Evolutionary conservation across 2,329 filamentous ascomycete genomes (phyloP), one percentile per base, ranked within the genome.

Genomic region (Fusarium sarcochroum): DNA sequence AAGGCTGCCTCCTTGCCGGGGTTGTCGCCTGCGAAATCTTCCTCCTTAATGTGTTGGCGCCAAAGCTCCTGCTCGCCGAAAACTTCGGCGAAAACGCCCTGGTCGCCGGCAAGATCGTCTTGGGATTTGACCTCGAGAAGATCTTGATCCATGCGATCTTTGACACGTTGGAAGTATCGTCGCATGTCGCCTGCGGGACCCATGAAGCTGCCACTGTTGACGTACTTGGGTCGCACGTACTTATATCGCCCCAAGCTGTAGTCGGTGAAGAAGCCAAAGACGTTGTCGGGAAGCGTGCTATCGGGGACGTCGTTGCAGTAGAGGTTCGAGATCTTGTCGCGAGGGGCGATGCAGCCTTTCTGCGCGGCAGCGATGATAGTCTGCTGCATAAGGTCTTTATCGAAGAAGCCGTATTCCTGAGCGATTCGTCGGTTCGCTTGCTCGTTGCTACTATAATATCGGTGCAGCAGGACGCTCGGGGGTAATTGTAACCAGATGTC

Each of bases 401-500:
- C 58, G 20, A 73, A 67, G 45, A 66, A 66, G 2, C 66, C 68
- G 10, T 72, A 58, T n/a, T 71, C 63, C 18, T 66, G 27, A 2
- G 49, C 53, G 10, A 74, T 58, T 14, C 67, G 62, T 27, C 58
- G 46, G 46, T 74, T 74, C 13, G 72, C 72, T 35, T 52, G 46
- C 15, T 69, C 52, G 62, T 74, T 74, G 25, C 45, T 60, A 20
- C 51, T 63, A 23, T 63, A 73, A 27, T 74, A 77, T 51, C 75
- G 75, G 15, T 73, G 50, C 18, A 77, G 53, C 27, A 77, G 66
- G 4, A 77, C 70, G n/a, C 67, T 72, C 1, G 75, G 73, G 2
- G 75, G 75, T 1, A 77, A 58, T 48, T 77, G 75, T 14, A 76
- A 58, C 75, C 75, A 77, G n/a, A 76, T 60, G 35, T 77, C 75